A percentile compares a stretch with the other conserved stretches of the same genome.
phyloP scores from a whole-genome alignment of 192 early-diverging fungal genomes.

The Coemansia guatemalensis region DNA sequence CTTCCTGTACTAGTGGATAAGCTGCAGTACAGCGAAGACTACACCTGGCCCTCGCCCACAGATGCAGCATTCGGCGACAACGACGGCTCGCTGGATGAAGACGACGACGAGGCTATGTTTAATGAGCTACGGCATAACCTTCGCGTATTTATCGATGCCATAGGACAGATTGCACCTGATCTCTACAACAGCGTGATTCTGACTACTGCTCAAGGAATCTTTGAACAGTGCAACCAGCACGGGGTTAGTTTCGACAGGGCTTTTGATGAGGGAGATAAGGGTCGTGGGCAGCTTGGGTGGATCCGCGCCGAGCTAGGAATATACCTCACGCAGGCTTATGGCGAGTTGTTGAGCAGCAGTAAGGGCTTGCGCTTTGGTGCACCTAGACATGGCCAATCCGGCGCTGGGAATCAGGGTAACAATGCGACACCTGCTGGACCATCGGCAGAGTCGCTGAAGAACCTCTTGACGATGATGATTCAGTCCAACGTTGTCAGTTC shows the following conservation, averaged over 20 bases:
- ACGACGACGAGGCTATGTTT: constrained; percentile 62
- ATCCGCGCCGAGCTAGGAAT: constrained; percentile 51
- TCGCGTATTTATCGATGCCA: constrained; percentile 71
- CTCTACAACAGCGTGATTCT: constrained; percentile 47
- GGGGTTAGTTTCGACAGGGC: constrained; percentile 49
- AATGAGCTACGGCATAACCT: constrained; percentile 57
- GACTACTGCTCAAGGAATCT: constrained; percentile 34
- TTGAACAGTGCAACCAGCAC: constrained; percentile 50
- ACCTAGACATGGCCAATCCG: constrained; percentile 23
- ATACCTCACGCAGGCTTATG: constrained; percentile 48
- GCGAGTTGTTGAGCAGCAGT: constrained; percentile 50
- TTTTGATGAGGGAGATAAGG: constrained; percentile 23
- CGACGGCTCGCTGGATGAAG: constrained; percentile 72
- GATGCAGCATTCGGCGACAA: constrained; percentile 42
- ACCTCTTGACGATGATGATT: constrained; percentile 52
- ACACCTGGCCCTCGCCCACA: constrained; percentile 56
- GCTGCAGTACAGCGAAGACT: constrained; percentile 90
- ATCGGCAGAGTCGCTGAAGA: constrained; percentile 31
- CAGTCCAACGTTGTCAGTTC: constrained; percentile 38
- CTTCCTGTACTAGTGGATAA: constrained; percentile 75
- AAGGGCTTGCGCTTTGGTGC: constrained; percentile 45
- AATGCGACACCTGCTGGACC: background rate
- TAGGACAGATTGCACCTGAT: constrained; percentile 61
- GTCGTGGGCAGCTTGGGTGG: constrained; percentile 49
- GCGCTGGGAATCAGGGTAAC: constrained; percentile 9